Evolutionary conservation across 2,329 filamentous ascomycete genomes (phyloP), one percentile per base, ranked within the genome.

Genomic region (Fusarium verrucosum): DNA sequence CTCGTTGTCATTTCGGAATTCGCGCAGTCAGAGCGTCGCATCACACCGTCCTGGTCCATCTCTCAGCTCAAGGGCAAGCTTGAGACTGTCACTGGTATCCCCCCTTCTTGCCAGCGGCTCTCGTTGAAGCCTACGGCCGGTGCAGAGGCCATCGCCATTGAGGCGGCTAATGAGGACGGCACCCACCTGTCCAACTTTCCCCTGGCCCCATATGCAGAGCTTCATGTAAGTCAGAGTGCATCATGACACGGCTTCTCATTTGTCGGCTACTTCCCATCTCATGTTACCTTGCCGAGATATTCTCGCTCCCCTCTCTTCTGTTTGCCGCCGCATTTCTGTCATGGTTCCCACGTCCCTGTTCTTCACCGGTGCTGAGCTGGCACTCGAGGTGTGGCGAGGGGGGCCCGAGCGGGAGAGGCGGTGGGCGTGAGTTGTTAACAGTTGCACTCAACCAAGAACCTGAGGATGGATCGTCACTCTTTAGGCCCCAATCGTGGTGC

Each of bases 41-140:
- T 98, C 76, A 94, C 92, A 23, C 94, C 94, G 14, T 90, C 94
- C 69, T 99, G 95, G 95, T 90, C 89, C 62, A 90, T 99, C 74
- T 83, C 85, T 52, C 89, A 92, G 72, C 85, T 98, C 71, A 97
- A 94, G 80, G 80, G 84, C 50, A 96, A 95, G 77, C 88, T 99
- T 47, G 94, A 98, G 78, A 90, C 92, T 62, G 89, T 98, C 78
- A 98, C 94, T 3, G 95, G 95, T 62, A 88, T 98, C 33, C 94
- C 95, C 16, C 91, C 94, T 11, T 85, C 85, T 26, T 88, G 85
- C 59, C 95, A 98, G 77, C 87, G 83, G 62, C 84, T 99, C 62
- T 88, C 83, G 26, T 82, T 97, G 74, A 91, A 89, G 75, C 63
- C 64, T 17, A 81, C 88, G 16, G 78, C 80, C 54, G 74, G 74